Base-by-base conservation (phyloP, 1,284 basidiomycete genomes). In the Austroboletus olivaceoglutinosus region DNA sequence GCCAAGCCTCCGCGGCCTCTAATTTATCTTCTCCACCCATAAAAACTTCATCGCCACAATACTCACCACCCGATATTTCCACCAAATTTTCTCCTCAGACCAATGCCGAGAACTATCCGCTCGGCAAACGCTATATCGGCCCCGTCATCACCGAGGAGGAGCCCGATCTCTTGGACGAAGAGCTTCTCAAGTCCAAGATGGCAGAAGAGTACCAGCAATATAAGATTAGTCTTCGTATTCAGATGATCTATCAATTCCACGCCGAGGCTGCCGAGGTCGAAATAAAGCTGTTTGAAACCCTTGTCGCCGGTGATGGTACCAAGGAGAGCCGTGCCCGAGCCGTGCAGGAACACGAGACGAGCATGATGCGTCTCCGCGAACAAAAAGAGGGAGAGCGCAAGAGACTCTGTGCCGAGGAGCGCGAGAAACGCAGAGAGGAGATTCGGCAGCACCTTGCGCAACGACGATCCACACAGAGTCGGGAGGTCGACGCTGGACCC, bases 211-310 rank as follows among this genome's bases (percentile, higher is more conserved):
- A 81, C 50, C 75, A 77, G 43, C 64, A 66, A 27, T 81, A 76
- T 66, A 81, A 80, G 57, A 68, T 77, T 62, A 60, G 73, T 25
- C 69, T 74, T 15, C 76, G 81, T 25, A 70, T 78, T 34, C 60
- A 70, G 45, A 82, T 80, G 64, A 82, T 82, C 45, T 70, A 71
- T 46, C 75, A 82, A 52, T 82, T 82, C 63, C 80, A 82, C 56
- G 65, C 66, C 9, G 73, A 71, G 38, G 80, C 80, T 5, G 77
- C 76, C 3, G 60, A 69, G 19, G 66, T 73, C 25, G 80, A 80
- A 54, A 72, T 78, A 37, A 62, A 70, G 43, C 71, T 82, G 21
- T 71, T 75, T 4, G 63, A 74, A 41, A 68, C 65, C 9, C 72
- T 82, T n/a, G 66, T 73, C 29, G 63, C 68, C 0, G 50, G 40